Evolutionary conservation across 179 eudicot genomes (phyloP).

Genomic region (Beta macrorhiza): DNA sequence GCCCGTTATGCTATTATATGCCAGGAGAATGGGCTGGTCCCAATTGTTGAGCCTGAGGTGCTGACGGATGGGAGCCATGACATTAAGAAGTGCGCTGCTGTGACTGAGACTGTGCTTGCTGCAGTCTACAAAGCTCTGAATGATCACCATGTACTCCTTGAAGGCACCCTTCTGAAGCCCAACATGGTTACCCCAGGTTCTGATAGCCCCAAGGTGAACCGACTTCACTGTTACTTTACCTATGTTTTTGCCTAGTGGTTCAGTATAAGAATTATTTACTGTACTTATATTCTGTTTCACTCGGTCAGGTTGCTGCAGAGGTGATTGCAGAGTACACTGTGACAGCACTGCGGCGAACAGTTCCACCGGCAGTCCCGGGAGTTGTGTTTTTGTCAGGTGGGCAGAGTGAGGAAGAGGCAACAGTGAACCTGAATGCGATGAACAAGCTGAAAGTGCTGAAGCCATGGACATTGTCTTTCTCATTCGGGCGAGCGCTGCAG

Average conservation of each 20-base stretch:
- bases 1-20: conserved; percentile 85
- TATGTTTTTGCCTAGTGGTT: background rate
- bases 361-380: conserved; percentile 91
- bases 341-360: conserved; percentile 65
- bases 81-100: conserved; percentile 75
- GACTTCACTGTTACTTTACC: background rate
- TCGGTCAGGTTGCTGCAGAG: conserved; percentile 38
- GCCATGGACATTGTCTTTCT: conserved; percentile 88
- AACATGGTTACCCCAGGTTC: conserved; percentile 94
- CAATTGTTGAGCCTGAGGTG: conserved; percentile 84
- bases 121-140: conserved; percentile 82
- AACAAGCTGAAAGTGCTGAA: conserved; percentile 69
- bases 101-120: conserved; percentile 72
- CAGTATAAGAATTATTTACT: background rate
- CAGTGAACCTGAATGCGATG: conserved; percentile 71
- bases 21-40: conserved; percentile 83
- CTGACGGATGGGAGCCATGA: conserved; percentile 74
- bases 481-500: conserved; percentile 89
- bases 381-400: conserved; percentile 83
- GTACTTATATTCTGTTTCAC: background rate
- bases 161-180: conserved; percentile 87
- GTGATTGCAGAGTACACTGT: conserved; percentile 86
- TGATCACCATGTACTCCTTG: conserved; percentile 85
- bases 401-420: conserved; percentile 86
- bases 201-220: conserved; percentile 73